Evolutionary conservation across 768 basidiomycete genomes (phyloP).

Genomic region (Rhodotorula paludigena): DNA sequence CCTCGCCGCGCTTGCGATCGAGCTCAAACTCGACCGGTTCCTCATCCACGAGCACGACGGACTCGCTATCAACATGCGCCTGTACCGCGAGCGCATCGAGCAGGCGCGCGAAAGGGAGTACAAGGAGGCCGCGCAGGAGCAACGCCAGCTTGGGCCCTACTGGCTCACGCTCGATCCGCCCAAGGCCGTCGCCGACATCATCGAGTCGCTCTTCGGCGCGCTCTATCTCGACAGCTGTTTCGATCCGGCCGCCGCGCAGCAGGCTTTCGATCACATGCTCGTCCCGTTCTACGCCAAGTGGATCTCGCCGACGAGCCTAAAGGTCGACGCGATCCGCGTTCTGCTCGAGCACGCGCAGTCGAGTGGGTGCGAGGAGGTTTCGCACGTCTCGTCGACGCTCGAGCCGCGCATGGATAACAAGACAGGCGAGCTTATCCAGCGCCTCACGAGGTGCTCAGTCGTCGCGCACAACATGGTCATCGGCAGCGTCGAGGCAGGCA

Average conservation of each 20-base stretch:
- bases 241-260: slow-evolving; percentile 5
- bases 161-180: slow-evolving; percentile 22
- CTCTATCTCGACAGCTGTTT: slow-evolving; percentile 17
- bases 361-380: slow-evolving; percentile 13
- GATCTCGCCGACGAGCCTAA: slow-evolving; percentile 6
- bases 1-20: slow-evolving; percentile 22
- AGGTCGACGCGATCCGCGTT: slow-evolving; percentile 14
- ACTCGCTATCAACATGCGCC: background rate
- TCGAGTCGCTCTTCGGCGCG: slow-evolving; percentile 20
- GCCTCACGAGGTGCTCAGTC: background rate
- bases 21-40: slow-evolving; percentile 16
- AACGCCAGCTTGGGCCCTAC: slow-evolving; percentile 48
- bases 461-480: slow-evolving; percentile 12
- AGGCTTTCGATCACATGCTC: slow-evolving; percentile 11
- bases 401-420: slow-evolving; percentile 1
- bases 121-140: slow-evolving; percentile 45
- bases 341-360: slow-evolving; percentile 17
- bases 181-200: slow-evolving; percentile 25
- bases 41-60: background rate
- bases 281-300: slow-evolving; percentile 5
- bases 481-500: background rate
- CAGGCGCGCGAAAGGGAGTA: slow-evolving; percentile 90
- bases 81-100: slow-evolving; percentile 24
- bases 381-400: slow-evolving; percentile 13
- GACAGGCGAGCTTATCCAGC: slow-evolving; percentile 7